Conservation (phyloP, 2,329 filamentous ascomycete species). For the Apiospora rasikravindrae region DNA sequence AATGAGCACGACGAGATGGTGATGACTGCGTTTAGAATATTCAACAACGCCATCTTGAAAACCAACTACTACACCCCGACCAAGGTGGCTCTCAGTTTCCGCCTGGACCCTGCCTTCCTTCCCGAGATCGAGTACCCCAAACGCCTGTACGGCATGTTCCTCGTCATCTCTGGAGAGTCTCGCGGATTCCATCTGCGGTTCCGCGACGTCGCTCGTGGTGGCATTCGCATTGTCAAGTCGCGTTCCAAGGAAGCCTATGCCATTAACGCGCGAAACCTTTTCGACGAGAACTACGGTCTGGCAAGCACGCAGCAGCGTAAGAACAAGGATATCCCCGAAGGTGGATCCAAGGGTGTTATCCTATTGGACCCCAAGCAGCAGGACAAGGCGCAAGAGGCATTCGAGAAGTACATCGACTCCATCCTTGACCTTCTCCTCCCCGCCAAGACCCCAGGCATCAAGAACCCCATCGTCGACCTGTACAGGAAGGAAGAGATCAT, state of each 20-base stretch:
- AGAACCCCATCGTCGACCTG: conserved; percentile 96
- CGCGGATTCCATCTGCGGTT: conserved; percentile 97
- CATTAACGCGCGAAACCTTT: conserved; percentile 95
- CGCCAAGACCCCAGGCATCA: conserved; percentile 92
- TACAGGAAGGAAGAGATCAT: conserved; percentile 96
- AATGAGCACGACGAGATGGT: conserved; percentile 99
- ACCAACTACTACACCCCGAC: conserved; percentile 98
- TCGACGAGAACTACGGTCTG: conserved; percentile 98
- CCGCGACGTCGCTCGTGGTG: conserved; percentile 93
- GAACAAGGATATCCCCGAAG: conserved; percentile 99
- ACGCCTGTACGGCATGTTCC: conserved; percentile 96
- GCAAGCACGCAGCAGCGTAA: conserved; percentile 99
- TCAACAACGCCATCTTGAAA: conserved; percentile 93
- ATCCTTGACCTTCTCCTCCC: conserved; percentile 94
- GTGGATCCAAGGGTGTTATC: conserved; percentile 97
- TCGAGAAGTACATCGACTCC: conserved; percentile 99
- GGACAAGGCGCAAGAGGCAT: conserved; percentile 88
- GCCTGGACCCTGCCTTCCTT: conserved; percentile 86
- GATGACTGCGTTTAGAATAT: conserved; percentile 94
- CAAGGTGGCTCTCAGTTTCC: conserved; percentile 97
- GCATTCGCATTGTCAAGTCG: conserved; percentile 98
- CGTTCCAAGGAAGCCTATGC: conserved; percentile 93
- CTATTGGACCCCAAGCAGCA: conserved; percentile 93
- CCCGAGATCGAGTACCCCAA: conserved; percentile 92
- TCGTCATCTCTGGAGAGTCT: conserved; percentile 96